Evolutionary conservation across 805 yeast species (phyloP).

Genomic region (Candida pini): DNA sequence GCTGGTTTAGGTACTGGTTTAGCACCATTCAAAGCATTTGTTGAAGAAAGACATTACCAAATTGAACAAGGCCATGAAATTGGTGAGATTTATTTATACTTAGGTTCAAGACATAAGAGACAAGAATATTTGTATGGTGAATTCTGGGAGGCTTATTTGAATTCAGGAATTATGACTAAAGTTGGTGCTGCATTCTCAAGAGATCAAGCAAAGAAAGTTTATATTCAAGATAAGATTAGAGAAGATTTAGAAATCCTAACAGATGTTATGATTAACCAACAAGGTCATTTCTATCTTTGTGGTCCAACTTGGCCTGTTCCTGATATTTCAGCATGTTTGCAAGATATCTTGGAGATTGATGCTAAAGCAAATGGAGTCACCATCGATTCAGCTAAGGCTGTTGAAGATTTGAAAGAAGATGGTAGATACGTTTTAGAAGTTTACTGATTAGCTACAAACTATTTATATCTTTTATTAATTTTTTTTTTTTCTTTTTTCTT

Average conservation of each 20-base stretch:
- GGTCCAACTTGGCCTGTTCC: conserved; percentile 99
- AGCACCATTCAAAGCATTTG: conserved; percentile 96
- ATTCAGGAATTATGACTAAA: conserved; percentile 87
- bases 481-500: not conserved
- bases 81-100: conserved; percentile 80
- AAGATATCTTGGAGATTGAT: conserved; percentile 69
- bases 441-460: conserved; percentile 41
- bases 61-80: conserved; percentile 80
- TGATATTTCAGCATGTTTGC: conserved; percentile 84
- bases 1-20: conserved; percentile 96
- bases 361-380: conserved; percentile 62
- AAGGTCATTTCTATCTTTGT: conserved; percentile 92
- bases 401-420: conserved; percentile 89
- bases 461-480: not conserved
- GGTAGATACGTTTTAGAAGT: conserved; percentile 93
- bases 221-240: conserved; percentile 90
- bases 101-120: conserved; percentile 93
- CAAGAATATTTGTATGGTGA: conserved; percentile 96
- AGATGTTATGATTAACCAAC: conserved; percentile 68
- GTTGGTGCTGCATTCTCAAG: conserved; percentile 98
- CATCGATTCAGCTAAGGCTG: conserved; percentile 69
- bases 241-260: conserved; percentile 68
- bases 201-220: conserved; percentile 92
- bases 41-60: conserved; percentile 95
- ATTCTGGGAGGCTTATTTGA: conserved; percentile 93